Evolutionary conservation across 345 rosid genomes (phyloP), one percentile per base, ranked within the genome.

Genomic region (Punica granatum): DNA sequence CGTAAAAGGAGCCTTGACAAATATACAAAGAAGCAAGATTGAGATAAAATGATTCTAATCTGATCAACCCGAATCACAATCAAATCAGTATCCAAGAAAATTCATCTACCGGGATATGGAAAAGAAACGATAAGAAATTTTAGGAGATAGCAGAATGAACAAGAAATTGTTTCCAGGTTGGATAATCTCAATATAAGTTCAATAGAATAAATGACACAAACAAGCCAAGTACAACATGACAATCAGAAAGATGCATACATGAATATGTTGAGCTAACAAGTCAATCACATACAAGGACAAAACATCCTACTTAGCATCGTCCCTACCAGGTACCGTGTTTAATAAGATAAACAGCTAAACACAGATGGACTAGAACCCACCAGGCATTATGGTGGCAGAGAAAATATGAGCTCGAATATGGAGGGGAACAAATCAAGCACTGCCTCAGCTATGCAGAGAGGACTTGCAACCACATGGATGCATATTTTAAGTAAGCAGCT

Each of bases 331-430:
- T 54, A 25, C 25, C 7, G 30, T 2, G n/a, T 23, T 8, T 15
- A 54, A 4, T 0, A 54, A 54, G 53, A 30, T 9, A 54, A 25
- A 25, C 31, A 23, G 60, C 8, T 26, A 54, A 48, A 19, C 54
- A n/a, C n/a, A 54, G 2, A 26, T 30, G 61, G 61, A 56, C 21
- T 60, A 76, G 63, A 72, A 70, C 78, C 76, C 75, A 84, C 84
- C 83, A 72, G 76, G 61, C 87, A 81, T 79, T 76, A 60, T 68
- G 41, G 58, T 21, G 51, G 26, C 69, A 48, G 51, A 35, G 62
- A 51, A 34, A 37, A 42, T 34, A 53, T 37, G 53, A 49, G 46
- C 73, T 70, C 26, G 26, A 46, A 37, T 46, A 49, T 21, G 10
- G 30, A 32, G 42, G 3, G 61, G 65, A 37, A 30, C 37, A 48